Evolutionary conservation across 345 rosid genomes (phyloP), one percentile per base, ranked within the genome.

Genomic region (Cardamine chenopodiifolia): DNA sequence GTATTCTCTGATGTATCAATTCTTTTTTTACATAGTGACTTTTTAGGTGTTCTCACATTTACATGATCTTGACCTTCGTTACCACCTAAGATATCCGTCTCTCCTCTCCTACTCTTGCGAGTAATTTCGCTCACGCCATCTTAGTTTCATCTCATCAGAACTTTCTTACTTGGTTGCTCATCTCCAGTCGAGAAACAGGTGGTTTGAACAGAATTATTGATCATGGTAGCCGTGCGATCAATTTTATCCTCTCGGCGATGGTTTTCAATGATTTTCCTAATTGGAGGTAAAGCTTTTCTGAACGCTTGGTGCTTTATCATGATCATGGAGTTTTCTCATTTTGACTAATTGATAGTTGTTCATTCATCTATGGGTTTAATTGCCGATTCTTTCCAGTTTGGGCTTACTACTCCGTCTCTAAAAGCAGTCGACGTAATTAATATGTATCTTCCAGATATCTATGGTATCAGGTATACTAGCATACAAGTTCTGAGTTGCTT

Each of bases 171-270:
- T 45, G 50, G 26, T 71, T 61, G 28, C 45, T 32, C 39, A 48
- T 81, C 65, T 83, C 47, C 85, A 96, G 99, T 79, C 97, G 98
- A 81, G 96, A 96, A 86, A 96, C 99, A 32, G 99, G 99, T 62
- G 99, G 85, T 22, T 76, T 96, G 80, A 96, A 81, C 80, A 86
- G 98, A 82, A 96, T 85, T 48, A 96, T 92, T 50, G 99, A 96
- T 79, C 97, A 94, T 70, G 98, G 99, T 80, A 92, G 99, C 86
- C 96, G 98, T n/a, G 99, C 92, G n/a, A 95, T 95, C 67, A 95
- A 92, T 70, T 92, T 92, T 65, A 88, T 95, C 23, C 93, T 95
- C 76, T 89, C 98, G 7, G 80, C 99, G 57, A 92, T 89, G 98
- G 94, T 92, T 74, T 90, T 96, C 91, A 96, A 96, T 79, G 90